These are phyloP conservation scores for Quercus dentata DNA, from an alignment of 306 rosid species.

Conservation along the genomic window DNA sequence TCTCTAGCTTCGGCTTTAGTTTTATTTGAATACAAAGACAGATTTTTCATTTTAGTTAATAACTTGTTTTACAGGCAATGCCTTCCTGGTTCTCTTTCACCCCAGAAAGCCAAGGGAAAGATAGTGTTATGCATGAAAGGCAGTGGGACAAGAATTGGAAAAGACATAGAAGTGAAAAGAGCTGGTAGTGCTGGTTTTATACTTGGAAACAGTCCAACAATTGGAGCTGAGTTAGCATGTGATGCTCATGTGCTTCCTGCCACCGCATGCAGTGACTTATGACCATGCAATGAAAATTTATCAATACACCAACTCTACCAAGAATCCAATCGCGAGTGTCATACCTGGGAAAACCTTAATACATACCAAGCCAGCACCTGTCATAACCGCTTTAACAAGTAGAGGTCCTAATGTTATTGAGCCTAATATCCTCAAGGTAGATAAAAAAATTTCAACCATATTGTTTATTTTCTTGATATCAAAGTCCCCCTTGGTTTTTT, in stretches of 20 bases:
- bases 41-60: no score
- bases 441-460: background rate
- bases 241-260: constrained; percentile 80
- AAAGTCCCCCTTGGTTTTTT: no score
- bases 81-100: constrained; percentile 53
- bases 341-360: constrained; percentile 55
- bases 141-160: constrained; percentile 40
- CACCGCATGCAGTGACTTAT: constrained; percentile 36
- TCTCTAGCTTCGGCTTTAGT: background rate
- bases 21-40: no score
- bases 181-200: constrained; percentile 71
- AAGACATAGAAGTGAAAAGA: constrained; percentile 67
- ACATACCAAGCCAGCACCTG: constrained; percentile 74
- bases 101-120: constrained; percentile 59
- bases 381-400: constrained; percentile 66
- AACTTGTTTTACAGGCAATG: constrained; percentile 49
- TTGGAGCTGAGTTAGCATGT: constrained; percentile 45
- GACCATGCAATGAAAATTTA: constrained; percentile 41
- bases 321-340: constrained; percentile 51
- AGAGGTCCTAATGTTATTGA: constrained; percentile 85
- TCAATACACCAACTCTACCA: constrained; percentile 43
- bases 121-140: constrained; percentile 83
- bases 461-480: no score
- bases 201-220: constrained; percentile 41
- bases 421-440: constrained; percentile 73